These are phyloP conservation scores for Dryas alaskensis DNA, from an alignment of 306 rosid species.

Conservation along the genomic window DNA sequence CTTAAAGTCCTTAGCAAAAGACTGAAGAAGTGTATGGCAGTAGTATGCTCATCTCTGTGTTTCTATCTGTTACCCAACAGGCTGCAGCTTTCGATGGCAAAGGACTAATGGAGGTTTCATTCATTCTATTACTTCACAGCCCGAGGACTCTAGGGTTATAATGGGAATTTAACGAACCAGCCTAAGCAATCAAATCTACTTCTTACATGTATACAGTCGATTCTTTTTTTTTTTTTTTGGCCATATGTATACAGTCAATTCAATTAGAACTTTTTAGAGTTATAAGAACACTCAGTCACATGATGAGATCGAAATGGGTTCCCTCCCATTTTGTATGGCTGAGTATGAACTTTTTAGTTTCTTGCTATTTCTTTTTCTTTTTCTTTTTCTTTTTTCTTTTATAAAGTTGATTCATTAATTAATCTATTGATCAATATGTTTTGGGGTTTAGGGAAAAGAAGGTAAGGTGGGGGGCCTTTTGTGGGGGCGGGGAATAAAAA, in stretches of 20 bases:
- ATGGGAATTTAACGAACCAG: too few relatives aligned
- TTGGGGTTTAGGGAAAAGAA: constrained; percentile 18
- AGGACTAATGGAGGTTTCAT: not conserved
- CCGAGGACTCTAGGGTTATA: not conserved
- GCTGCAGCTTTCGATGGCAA: not conserved
- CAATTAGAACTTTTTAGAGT: not conserved
- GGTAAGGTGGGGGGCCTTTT: constrained; percentile 8
- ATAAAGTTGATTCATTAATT: constrained; percentile 15
- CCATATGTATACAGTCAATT: not conserved
- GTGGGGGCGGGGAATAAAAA: constrained; percentile 22
- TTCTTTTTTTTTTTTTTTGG: not conserved
- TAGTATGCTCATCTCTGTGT: too few relatives aligned
- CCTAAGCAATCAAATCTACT: not conserved
- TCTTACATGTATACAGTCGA: not conserved
- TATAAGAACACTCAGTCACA: not conserved
- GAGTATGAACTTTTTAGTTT: not conserved
- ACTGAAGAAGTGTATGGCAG: not conserved
- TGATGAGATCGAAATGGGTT: too few relatives aligned
- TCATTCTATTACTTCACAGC: not conserved
- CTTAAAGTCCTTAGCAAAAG: constrained; percentile 34
- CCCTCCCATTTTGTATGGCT: not conserved
- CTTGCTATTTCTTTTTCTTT: not conserved
- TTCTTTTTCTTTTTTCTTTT: constrained; percentile 1
- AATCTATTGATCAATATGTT: not conserved
- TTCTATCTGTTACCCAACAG: not conserved